Conservation (phyloP, 2,329 filamentous ascomycete genomes). For the Ophiostoma sp. region DNA sequence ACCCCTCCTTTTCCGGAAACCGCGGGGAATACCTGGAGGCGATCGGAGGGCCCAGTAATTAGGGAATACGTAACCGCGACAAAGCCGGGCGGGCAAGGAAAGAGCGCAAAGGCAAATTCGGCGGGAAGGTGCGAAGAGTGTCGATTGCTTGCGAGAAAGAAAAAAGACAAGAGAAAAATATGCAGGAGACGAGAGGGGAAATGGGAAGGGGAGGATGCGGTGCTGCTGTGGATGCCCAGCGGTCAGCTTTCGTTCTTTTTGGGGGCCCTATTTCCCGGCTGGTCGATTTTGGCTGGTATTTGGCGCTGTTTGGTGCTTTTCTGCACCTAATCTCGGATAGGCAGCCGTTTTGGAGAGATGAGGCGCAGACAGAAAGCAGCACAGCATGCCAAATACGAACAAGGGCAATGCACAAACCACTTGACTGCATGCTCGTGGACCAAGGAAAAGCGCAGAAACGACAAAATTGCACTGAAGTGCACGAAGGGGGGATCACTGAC, state of each 20-base stretch:
- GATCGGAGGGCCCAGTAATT: slow-evolving; percentile 10
- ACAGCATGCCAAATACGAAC: slow-evolving; percentile 7
- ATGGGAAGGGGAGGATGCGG: neutral
- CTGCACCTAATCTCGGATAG: slow-evolving; percentile 21
- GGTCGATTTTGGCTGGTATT: neutral
- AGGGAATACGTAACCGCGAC: slow-evolving; percentile 11
- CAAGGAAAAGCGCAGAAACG: neutral
- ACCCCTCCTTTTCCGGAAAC: slow-evolving; percentile 32
- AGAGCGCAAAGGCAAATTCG: neutral
- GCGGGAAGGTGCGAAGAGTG: neutral
- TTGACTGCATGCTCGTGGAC: neutral
- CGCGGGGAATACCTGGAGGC: slow-evolving; percentile 27
- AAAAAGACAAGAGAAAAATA: neutral
- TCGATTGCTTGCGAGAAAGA: slow-evolving; percentile 1
- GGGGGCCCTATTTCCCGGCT: slow-evolving; percentile 7
- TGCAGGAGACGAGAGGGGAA: neutral
- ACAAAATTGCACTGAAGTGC: neutral
- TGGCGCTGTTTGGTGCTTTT: slow-evolving; percentile 12
- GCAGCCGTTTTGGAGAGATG: slow-evolving; percentile 23
- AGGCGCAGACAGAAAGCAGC: slow-evolving; percentile 12
- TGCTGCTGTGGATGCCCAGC: slow-evolving; percentile 23
- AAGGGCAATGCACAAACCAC: slow-evolving; percentile 17
- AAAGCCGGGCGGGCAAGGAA: slow-evolving; percentile 14
- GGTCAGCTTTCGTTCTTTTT: slow-evolving; percentile 13
- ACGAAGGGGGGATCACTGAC: slow-evolving; percentile 20